Evolutionary conservation across 2,329 filamentous ascomycete species (phyloP), one percentile per base, ranked within the genome.

Genomic region (Cytospora mali): DNA sequence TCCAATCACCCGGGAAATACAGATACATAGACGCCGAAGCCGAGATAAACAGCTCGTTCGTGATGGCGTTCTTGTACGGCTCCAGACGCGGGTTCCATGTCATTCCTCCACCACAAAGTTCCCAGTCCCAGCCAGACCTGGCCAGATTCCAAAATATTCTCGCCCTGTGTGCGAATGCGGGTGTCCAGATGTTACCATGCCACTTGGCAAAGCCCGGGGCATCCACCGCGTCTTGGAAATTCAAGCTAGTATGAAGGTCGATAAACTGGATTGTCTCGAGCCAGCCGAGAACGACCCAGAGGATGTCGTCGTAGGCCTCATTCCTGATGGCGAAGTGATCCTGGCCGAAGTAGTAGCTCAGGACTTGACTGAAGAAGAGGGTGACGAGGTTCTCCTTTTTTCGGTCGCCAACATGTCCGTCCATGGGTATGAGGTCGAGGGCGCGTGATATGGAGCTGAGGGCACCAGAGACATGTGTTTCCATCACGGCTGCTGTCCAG

Each of bases 31-130:
- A 85, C 39, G 94, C 84, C 25, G 91, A 95, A 0, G 92, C 92
- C 0, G 93, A 83, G 64, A 97, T 91, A 76, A 85, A 97, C 1
- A 97, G 84, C 73, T 97, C 87, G 71, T 97, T 97, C 31, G 94
- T 98, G 69, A 98, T 96, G 66, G 94, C 92, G 71, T 98, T 98
- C 73, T 97, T 98, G 79, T 97, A 98, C 0, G 93, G 92, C 46
- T 82, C 75, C 29, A 94, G 77, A 39, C 86, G 84, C 3, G 92
- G 92, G 68, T 91, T 96, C 94, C 94, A 98, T 16, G 87, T 84
- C 90, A 98, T 96, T 51, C 94, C 94, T 25, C 94, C 94, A 5
- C 84, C 84, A 70, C 94, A 98, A 6, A 96, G 82, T 27, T 81
- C 81, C 25, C 85, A 89, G 71, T 96, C 90, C 92, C 93, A 98